Conservation (phyloP, 495 filamentous ascomycete genomes). For the Ascodesmis nigricans region DNA sequence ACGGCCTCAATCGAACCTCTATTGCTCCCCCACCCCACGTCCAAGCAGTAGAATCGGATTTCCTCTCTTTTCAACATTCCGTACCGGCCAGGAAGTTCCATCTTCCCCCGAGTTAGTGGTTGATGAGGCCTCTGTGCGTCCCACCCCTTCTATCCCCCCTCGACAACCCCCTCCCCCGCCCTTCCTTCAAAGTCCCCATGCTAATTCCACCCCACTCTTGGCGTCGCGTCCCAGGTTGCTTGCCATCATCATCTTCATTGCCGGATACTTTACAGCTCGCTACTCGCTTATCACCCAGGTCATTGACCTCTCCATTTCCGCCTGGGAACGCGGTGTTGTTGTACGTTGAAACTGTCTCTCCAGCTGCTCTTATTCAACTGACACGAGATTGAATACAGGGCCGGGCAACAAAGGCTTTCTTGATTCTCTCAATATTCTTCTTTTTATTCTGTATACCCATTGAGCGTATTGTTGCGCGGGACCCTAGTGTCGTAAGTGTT, state of each 20-base stretch:
- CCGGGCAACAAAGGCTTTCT: slow-evolving; percentile 51
- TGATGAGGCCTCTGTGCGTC: too few species aligned
- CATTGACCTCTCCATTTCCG: slow-evolving; percentile 89
- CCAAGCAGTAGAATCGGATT: too few species aligned
- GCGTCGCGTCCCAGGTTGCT: slow-evolving; percentile 19
- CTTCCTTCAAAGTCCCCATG: slow-evolving; percentile 5
- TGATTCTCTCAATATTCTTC: slow-evolving; percentile 53
- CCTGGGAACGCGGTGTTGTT: slow-evolving; percentile 96
- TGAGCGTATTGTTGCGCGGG: slow-evolving; percentile 45
- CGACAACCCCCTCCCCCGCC: slow-evolving; percentile 10
- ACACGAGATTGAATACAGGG: slow-evolving; percentile 24
- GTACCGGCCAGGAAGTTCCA: too few species aligned
- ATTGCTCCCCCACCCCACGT: too few species aligned
- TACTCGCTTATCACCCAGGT: slow-evolving; percentile 92
- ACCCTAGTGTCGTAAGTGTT: slow-evolving; percentile 39
- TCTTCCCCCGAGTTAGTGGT: too few species aligned
- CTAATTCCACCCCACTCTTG: not conserved
- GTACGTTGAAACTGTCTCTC: slow-evolving; percentile 31
- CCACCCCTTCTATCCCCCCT: not conserved
- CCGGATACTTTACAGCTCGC: slow-evolving; percentile 95
- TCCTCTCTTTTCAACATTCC: too few species aligned
- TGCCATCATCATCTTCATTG: slow-evolving; percentile 51
- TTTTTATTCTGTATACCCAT: slow-evolving; percentile 52
- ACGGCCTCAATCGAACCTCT: too few species aligned
- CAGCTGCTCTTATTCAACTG: not conserved